A percentile compares a stretch with the other conserved stretches of the same genome.
phyloP scores from a whole-genome alignment of 148 eudicot species.

The Camellia japonica region DNA sequence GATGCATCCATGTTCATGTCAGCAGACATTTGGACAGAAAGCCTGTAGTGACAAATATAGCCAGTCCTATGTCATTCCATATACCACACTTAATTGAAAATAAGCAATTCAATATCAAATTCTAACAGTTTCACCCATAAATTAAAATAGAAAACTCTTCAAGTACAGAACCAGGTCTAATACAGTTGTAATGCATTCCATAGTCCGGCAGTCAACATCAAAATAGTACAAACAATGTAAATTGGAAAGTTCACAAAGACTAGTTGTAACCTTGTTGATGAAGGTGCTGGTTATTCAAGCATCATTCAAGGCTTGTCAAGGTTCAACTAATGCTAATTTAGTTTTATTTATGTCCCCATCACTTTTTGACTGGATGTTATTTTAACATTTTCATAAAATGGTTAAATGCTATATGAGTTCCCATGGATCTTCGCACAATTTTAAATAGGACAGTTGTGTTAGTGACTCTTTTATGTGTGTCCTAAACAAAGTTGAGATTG shows the following conservation, averaged over 20 bases:
- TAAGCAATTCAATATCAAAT: not conserved
- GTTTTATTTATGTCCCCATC: not conserved
- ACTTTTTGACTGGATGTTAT: not conserved
- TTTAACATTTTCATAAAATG: too few relatives aligned
- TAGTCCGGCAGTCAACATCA: not conserved
- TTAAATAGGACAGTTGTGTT: not conserved
- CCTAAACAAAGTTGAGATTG: too few relatives aligned
- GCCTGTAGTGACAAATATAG: not conserved
- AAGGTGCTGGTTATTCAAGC: not conserved
- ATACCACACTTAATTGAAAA: not conserved
- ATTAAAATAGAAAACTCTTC: not conserved
- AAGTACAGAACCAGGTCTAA: not conserved
- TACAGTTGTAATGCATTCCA: not conserved
- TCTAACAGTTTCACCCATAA: not conserved
- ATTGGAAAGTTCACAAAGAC: not conserved
- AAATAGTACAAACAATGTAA: not conserved
- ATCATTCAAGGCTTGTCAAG: not conserved
- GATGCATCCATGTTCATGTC: constrained; percentile 14
- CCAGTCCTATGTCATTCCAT: constrained; percentile 4
- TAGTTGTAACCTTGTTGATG: not conserved
- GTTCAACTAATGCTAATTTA: not conserved
- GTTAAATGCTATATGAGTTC: not conserved
- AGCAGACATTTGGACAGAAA: not conserved
- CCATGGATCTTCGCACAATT: not conserved
- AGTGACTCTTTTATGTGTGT: too few relatives aligned